Evolutionary conservation across 176 grass and related monocot genomes (phyloP).

Genomic region (Oryza glumipatula): DNA sequence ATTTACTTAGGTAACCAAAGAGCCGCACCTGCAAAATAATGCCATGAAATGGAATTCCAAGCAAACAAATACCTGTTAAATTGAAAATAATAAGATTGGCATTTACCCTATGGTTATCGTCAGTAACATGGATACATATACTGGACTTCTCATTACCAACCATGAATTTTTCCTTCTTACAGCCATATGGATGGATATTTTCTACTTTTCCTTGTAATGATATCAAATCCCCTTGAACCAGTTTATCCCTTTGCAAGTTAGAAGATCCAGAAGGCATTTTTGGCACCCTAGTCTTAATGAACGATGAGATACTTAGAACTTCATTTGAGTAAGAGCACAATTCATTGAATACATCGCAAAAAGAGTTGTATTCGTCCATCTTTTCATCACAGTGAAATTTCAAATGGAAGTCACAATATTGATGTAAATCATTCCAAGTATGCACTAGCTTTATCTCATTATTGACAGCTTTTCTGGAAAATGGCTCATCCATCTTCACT

Average conservation of each 20-base stretch:
- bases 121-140: constrained; percentile 78
- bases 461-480: constrained; percentile 36
- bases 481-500: constrained; percentile 24
- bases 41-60: constrained; percentile 40
- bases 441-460: constrained; percentile 52
- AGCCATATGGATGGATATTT: constrained; percentile 60
- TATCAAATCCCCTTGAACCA: constrained; percentile 65
- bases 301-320: constrained; percentile 71
- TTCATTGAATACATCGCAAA: constrained; percentile 36
- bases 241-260: constrained; percentile 42
- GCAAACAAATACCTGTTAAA: constrained; percentile 27
- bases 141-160: constrained; percentile 42
- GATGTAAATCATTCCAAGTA: constrained; percentile 49
- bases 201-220: constrained; percentile 74
- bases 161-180: constrained; percentile 37
- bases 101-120: constrained; percentile 76
- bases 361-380: constrained; percentile 28
- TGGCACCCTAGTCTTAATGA: constrained; percentile 58
- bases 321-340: constrained; percentile 50
- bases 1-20: constrained; percentile 59
- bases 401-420: constrained; percentile 61
- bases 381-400: constrained; percentile 45
- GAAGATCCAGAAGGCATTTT: constrained; percentile 48
- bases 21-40: constrained; percentile 66
- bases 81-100: constrained; percentile 32